Evolutionary conservation across 306 rosid species (phyloP).

Genomic region (Ammopiptanthus mongolicus): DNA sequence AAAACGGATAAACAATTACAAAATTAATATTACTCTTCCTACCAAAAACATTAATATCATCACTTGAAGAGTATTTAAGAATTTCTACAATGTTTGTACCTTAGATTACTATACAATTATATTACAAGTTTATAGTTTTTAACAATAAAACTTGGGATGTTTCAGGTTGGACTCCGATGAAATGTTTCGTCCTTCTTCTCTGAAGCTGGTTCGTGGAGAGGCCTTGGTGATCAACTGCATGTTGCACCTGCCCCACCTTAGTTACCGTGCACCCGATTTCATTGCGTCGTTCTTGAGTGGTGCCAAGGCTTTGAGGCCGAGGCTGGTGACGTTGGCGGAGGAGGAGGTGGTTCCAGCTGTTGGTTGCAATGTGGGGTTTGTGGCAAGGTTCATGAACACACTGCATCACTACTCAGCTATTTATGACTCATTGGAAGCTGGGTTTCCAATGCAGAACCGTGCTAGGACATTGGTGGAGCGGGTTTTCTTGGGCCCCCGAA

Average conservation of each 20-base stretch:
- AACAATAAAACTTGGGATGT: not conserved
- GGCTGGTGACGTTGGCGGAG: slow-evolving; percentile 56
- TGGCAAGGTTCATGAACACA: slow-evolving; percentile 64
- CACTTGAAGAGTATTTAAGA: too few relatives aligned
- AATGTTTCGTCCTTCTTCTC: slow-evolving; percentile 44
- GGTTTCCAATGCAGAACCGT: slow-evolving; percentile 62
- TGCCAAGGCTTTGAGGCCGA: slow-evolving; percentile 50
- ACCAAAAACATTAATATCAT: too few relatives aligned
- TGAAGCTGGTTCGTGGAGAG: slow-evolving; percentile 73
- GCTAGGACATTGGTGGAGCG: slow-evolving; percentile 72
- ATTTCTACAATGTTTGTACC: too few relatives aligned
- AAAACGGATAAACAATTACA: too few relatives aligned
- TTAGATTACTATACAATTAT: too few relatives aligned
- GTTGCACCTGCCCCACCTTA: slow-evolving; percentile 71
- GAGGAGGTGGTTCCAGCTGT: slow-evolving; percentile 41
- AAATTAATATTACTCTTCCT: too few relatives aligned
- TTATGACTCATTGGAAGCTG: slow-evolving; percentile 75
- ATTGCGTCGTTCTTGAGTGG: slow-evolving; percentile 62
- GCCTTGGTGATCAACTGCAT: slow-evolving; percentile 76
- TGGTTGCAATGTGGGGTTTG: slow-evolving; percentile 37
- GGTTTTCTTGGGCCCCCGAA: slow-evolving; percentile 69
- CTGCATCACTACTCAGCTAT: slow-evolving; percentile 70
- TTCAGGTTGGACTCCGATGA: slow-evolving; percentile 60
- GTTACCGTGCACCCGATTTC: slow-evolving; percentile 50
- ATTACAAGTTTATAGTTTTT: too few relatives aligned